Evolutionary conservation across 345 rosid species (phyloP).

Genomic region (Pistacia atlantica): DNA sequence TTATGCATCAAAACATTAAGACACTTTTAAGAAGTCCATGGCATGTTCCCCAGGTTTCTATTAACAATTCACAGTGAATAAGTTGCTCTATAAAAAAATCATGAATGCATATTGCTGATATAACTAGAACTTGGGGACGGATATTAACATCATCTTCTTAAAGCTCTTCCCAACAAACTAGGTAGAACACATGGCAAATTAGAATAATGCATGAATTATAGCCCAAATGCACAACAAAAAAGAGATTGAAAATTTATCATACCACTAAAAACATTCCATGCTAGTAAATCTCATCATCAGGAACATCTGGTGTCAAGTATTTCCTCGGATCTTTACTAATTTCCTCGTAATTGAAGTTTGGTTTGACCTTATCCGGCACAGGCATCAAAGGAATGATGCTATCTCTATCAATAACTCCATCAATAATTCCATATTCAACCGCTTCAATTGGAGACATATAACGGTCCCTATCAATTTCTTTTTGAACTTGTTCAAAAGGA

Average conservation of each 20-base stretch:
- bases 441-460: constrained; percentile 97
- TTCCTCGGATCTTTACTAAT: constrained; percentile 75
- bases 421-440: constrained; percentile 91
- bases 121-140: background rate
- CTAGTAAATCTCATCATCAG: constrained; percentile 89
- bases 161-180: background rate
- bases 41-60: background rate
- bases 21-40: background rate
- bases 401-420: constrained; percentile 89
- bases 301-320: constrained; percentile 84
- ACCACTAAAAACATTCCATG: constrained; percentile 33
- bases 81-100: background rate
- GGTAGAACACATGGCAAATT: background rate
- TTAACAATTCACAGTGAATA: background rate
- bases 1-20: background rate
- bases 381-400: constrained; percentile 80
- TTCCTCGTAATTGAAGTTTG: constrained; percentile 58
- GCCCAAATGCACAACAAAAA: background rate
- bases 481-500: constrained; percentile 68
- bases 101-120: background rate
- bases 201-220: background rate
- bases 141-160: background rate
- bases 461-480: constrained; percentile 84
- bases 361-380: constrained; percentile 72
- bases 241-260: background rate